Evolutionary conservation across 164 flowering plant genomes (phyloP), one percentile per base, ranked within the genome.

Genomic region (Pachysandra terminalis): DNA sequence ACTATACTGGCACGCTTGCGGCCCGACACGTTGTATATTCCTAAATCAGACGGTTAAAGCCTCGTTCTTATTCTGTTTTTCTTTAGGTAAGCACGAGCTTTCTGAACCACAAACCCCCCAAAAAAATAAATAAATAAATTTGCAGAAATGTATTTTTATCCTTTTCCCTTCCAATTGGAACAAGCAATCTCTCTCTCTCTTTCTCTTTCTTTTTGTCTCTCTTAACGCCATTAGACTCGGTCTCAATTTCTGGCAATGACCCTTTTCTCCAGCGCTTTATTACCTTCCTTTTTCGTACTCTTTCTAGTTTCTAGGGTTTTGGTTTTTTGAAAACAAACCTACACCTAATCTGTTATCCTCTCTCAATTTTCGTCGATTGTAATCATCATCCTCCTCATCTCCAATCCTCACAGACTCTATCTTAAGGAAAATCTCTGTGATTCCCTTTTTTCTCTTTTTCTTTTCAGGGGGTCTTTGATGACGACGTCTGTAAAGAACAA

Each of bases 401-500:
- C 70, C 40, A 26, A 19, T 12, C 15, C n/a, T 27, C 48, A 32
- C 27, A 65, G 19, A n/a, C 49, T 65, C 40, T 53, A 2, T 15
- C 14, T 5, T 5, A 45, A 45, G 10, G 1, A 45, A 12, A 45
- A 5, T 10, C 15, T 45, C 51, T 12, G 17, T 10, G 51, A n/a
- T n/a, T n/a, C n/a, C n/a, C n/a, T n/a, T n/a, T n/a, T n/a, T n/a
- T n/a, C n/a, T n/a, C n/a, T n/a, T n/a, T n/a, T n/a, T n/a, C n/a
- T n/a, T n/a, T n/a, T n/a, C n/a, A n/a, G n/a, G n/a, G 26, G 27
- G 51, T 63, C 21, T 24, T 5, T 26, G 19, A 74, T 77, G 75
- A 80, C 82, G 75, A 80, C 89, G 27, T 84, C 91, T 17, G 72
- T 77, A 71, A 90, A 83, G 78, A 84, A 82, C 73, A 89, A 77